Percentiles rank a stretch among this genome's conserved stretches.
These are phyloP conservation scores for Ceriops tagal DNA, from an alignment of 345 rosid species.

Conservation along the genomic window DNA sequence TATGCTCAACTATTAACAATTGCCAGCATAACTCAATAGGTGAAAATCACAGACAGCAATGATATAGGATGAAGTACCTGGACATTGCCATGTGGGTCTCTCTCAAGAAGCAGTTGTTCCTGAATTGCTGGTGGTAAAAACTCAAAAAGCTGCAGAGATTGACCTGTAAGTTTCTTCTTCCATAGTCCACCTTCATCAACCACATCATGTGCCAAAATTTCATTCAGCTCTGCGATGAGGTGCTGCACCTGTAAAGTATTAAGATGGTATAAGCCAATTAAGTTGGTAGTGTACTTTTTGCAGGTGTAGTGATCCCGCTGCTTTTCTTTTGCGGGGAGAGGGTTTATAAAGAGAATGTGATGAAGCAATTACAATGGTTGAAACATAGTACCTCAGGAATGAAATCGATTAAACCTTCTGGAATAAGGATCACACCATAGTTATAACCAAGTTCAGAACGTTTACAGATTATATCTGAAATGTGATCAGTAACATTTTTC, in stretches of 20 bases:
- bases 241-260: slow-evolving; percentile 61
- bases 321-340: background rate
- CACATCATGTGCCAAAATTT: slow-evolving; percentile 72
- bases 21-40: background rate
- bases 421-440: slow-evolving; percentile 91
- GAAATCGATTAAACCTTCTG: slow-evolving; percentile 98
- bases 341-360: background rate
- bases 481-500: slow-evolving; percentile 84
- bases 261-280: slow-evolving; percentile 4
- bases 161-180: slow-evolving; percentile 71
- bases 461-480: slow-evolving; percentile 74
- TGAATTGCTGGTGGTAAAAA: slow-evolving; percentile 80
- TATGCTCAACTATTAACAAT: background rate
- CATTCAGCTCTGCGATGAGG: slow-evolving; percentile 85
- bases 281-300: background rate
- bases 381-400: slow-evolving; percentile 73
- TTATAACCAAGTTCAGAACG: slow-evolving; percentile 70
- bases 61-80: slow-evolving; percentile 48
- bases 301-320: background rate
- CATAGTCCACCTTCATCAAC: slow-evolving; percentile 75
- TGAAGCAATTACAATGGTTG: background rate
- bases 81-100: slow-evolving; percentile 99
- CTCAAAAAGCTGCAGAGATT: slow-evolving; percentile 71
- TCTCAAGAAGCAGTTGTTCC: slow-evolving; percentile 92
- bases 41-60: slow-evolving; percentile 9